Evolutionary conservation across 257 asterid genomes (phyloP).

Genomic region (Nicotiana tomentosiformis): DNA sequence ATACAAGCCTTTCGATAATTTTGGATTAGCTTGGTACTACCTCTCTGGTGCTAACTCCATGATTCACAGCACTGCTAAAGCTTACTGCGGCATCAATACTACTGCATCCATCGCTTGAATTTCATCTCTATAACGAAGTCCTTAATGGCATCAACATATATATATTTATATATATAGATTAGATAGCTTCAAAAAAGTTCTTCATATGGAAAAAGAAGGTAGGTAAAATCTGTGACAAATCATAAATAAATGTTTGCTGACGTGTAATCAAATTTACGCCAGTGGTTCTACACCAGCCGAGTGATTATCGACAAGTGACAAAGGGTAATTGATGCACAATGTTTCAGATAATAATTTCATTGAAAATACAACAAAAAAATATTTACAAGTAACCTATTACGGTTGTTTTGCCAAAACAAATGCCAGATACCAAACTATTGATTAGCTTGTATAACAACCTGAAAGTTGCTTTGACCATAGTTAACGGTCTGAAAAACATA

Average conservation of each 20-base stretch:
- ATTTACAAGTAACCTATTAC: neutral
- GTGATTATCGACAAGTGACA: too few relatives aligned
- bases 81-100: constrained; percentile 9
- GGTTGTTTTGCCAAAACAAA: neutral
- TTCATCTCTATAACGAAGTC: neutral
- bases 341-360: too few relatives aligned
- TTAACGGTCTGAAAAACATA: neutral
- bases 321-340: too few relatives aligned
- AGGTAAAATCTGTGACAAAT: too few relatives aligned
- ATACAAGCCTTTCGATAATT: constrained; percentile 42
- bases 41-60: neutral
- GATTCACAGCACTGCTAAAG: constrained; percentile 6
- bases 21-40: constrained; percentile 33
- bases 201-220: too few relatives aligned
- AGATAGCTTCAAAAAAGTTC: too few relatives aligned
- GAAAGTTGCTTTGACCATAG: neutral
- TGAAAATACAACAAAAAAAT: neutral
- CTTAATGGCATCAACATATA: too few relatives aligned
- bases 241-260: too few relatives aligned
- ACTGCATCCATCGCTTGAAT: neutral
- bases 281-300: too few relatives aligned
- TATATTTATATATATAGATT: too few relatives aligned
- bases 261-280: too few relatives aligned
- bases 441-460: neutral
- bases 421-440: neutral